Evolutionary conservation across 129 eudicot genomes (phyloP).

Genomic region (Pulicaria dysenterica): DNA sequence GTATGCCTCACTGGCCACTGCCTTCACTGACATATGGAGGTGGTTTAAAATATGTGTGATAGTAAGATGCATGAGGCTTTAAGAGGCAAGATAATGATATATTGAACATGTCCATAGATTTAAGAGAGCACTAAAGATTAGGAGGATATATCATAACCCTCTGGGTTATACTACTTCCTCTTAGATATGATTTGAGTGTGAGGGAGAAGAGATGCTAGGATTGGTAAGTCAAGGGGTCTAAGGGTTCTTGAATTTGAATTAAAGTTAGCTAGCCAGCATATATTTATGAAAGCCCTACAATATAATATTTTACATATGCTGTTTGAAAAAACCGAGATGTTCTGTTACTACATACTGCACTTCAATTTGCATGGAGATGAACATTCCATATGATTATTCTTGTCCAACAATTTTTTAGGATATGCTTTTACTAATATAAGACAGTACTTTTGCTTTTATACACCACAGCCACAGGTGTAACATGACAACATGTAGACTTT

Average conservation of each 20-base stretch:
- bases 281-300: background rate
- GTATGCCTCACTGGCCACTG: background rate
- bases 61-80: constrained; percentile 10
- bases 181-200: background rate
- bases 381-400: constrained; percentile 5
- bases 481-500: background rate
- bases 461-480: background rate
- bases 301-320: background rate
- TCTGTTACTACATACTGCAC: constrained; percentile 16
- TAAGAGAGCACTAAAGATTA: background rate
- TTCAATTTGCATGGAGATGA: constrained; percentile 19
- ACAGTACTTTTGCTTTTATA: background rate
- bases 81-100: background rate
- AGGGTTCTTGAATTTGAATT: background rate
- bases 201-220: background rate
- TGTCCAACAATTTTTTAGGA: background rate
- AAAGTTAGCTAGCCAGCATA: background rate
- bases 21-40: background rate
- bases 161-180: background rate
- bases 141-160: no score
- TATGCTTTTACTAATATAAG: background rate
- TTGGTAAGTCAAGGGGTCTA: constrained; percentile 12
- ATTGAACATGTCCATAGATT: background rate
- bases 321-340: background rate
- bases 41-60: background rate